Evolutionary conservation across 306 rosid genomes (phyloP), one percentile per base, ranked within the genome.

Genomic region (Medicago lupulina): DNA sequence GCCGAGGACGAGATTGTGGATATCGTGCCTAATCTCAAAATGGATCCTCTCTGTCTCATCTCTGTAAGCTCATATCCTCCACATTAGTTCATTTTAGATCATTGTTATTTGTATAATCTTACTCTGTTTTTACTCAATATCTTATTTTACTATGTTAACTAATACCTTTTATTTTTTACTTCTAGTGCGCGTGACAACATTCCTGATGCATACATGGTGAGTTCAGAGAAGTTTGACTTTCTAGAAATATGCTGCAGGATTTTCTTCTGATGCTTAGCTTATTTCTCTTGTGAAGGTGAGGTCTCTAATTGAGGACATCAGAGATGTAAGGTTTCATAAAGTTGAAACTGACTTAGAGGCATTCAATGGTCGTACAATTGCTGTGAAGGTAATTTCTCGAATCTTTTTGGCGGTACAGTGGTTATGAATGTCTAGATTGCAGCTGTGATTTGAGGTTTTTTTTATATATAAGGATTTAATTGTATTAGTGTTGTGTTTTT

Each of bases 271-370:
- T 31, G 60, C 64, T 70, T 75, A 75, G 80, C 75, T 50, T 70
- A 55, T 64, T 57, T 77, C 25, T 76, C 50, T 72, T 66, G 46
- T 82, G 21, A 57, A 89, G 97, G 97, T 88, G 88, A 89, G 97
- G 79, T 90, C 99, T 80, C 88, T 95, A 15, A 78, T 92, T 70
- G 97, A 92, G 78, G 99, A 95, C 77, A 92, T 95, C 75, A 87
- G 91, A 71, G 89, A 92, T 82, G 97, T 90, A 58, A 83, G 99
- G 86, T 95, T 95, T 84, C 97, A 90, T 83, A 95, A 95, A 84
- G 92, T 92, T 31, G 93, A 92, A 84, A 89, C 91, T 44, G 92
- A 93, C 77, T 88, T 95, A 78, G 98, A 89, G 82, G 86, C 92
- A 40, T 89, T 95, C 50, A 96, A 83, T 85, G 96, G 95, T 44